Conservation (phyloP, 495 filamentous ascomycete species). For the Penicillium silybi region DNA sequence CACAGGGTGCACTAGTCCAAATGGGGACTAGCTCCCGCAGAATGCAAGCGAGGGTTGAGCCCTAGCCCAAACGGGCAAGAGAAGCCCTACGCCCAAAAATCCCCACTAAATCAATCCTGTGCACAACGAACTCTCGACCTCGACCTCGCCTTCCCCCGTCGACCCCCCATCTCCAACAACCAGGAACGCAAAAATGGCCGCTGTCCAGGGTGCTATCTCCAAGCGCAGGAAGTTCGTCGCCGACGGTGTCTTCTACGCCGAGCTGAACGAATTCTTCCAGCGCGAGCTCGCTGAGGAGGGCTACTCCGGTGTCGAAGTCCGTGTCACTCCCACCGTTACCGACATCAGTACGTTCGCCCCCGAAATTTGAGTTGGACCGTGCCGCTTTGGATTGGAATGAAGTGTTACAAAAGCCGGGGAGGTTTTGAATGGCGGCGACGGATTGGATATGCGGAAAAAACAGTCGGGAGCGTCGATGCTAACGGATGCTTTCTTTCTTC, state of each 20-base stretch:
- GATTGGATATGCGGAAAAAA: conserved; percentile 2
- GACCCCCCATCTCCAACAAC: conserved; percentile 33
- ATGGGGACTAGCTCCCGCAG: conserved; percentile 20
- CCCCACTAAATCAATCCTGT: conserved; percentile 38
- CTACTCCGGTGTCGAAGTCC: conserved; percentile 99
- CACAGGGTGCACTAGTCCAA: conserved; percentile 6
- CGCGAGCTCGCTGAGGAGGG: conserved; percentile 99
- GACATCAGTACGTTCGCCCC: conserved; percentile 75
- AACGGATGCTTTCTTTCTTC: conserved; percentile 32
- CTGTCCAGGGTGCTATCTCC: conserved; percentile 72
- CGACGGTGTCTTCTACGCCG: conserved; percentile 99
- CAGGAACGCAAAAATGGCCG: conserved; percentile 58
- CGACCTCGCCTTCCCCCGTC: conserved; percentile 35
- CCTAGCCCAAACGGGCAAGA: conserved; percentile 34
- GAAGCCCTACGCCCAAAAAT: conserved; percentile 42
- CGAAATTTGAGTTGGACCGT: conserved; percentile 12
- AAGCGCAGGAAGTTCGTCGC: conserved; percentile 99
- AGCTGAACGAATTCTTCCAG: conserved; percentile 99
- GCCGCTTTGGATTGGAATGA: conserved; percentile 9
- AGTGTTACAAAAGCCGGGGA: conserved; percentile 7
- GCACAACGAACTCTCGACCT: conserved; percentile 29
- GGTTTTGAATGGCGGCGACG: conserved; percentile 13
- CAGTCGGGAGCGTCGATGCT: conserved; percentile 23
- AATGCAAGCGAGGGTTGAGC: conserved; percentile 44
- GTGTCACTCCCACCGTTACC: conserved; percentile 98